phyloP scores from a whole-genome alignment of 495 filamentous ascomycete genomes.

The Penicillium daleae region DNA sequence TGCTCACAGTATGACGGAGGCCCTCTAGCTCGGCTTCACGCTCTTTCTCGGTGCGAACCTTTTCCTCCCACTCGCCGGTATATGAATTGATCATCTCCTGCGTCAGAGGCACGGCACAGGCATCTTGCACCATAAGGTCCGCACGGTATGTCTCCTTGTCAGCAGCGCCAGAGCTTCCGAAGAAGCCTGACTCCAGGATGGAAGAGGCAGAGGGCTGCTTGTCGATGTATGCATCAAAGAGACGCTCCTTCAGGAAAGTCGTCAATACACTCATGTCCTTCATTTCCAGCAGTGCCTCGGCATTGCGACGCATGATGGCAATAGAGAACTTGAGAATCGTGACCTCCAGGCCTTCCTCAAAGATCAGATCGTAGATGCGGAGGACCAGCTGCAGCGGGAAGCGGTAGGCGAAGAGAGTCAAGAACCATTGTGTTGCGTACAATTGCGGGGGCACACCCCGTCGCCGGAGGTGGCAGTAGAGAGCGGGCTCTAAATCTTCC shows the following conservation, averaged over 20 bases:
- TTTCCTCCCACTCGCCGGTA: conserved; percentile 89
- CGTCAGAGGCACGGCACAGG: conserved; percentile 85
- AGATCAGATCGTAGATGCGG: conserved; percentile 93
- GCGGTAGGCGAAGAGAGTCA: conserved; percentile 98
- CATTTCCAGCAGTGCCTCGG: conserved; percentile 76
- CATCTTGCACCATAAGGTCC: conserved; percentile 90
- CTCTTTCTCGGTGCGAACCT: conserved; percentile 74
- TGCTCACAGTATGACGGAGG: conserved; percentile 64
- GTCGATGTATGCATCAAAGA: conserved; percentile 98
- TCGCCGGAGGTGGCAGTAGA: conserved; percentile 92
- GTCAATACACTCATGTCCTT: conserved; percentile 88
- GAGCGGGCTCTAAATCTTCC: conserved; percentile 90
- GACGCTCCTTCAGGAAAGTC: conserved; percentile 84
- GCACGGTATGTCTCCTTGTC: conserved; percentile 97
- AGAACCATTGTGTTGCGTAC: conserved; percentile 98
- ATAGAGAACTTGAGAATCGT: conserved; percentile 92
- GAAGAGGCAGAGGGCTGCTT: conserved; percentile 82
- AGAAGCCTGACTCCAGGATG: conserved; percentile 95
- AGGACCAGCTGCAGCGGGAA: conserved; percentile 96
- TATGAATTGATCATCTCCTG: conserved; percentile 79
- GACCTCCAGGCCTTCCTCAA: conserved; percentile 90
- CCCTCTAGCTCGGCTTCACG: conserved; percentile 81
- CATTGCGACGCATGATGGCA: conserved; percentile 93
- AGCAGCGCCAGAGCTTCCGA: conserved; percentile 83
- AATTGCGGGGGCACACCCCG: conserved; percentile 86